Evolutionary conservation across 352 stramenopile genomes (phyloP).

Genomic region (Phytopythium kandeliae): DNA sequence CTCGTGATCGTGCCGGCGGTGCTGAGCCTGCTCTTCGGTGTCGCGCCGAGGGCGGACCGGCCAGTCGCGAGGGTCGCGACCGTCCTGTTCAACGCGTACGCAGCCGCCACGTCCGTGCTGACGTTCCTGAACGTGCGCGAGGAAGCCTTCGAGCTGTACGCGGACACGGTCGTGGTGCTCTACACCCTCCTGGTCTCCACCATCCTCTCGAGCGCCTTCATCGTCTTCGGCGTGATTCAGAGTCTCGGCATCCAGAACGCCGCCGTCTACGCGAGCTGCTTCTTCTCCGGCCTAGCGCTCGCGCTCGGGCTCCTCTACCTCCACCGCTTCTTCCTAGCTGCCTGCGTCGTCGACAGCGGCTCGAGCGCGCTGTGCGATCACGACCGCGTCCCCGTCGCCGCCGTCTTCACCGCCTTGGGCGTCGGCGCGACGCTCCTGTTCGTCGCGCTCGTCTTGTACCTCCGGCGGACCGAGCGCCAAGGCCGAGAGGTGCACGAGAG

Average conservation of each 20-base stretch:
- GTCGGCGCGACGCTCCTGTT: neutral
- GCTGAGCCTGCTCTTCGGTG: neutral
- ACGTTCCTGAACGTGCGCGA: neutral
- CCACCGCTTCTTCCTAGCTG: neutral
- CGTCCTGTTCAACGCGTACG: neutral
- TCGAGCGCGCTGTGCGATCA: neutral
- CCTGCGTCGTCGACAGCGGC: neutral
- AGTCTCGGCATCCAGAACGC: neutral
- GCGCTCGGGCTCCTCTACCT: neutral
- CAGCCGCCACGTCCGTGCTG: neutral
- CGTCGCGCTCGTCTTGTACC: neutral
- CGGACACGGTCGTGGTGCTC: neutral
- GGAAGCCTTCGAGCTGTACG: constrained; percentile 2
- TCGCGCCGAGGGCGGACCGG: neutral
- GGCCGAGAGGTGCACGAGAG: neutral
- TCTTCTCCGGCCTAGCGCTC: neutral
- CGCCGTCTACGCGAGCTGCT: neutral
- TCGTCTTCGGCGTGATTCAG: neutral
- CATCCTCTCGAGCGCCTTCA: constrained; percentile 1
- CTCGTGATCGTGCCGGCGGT: neutral
- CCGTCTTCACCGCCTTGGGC: neutral
- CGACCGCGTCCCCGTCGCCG: neutral
- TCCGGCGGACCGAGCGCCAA: neutral
- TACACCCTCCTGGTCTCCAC: constrained; percentile 1
- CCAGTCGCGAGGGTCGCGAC: neutral